phyloP scores from a whole-genome alignment of 352 stramenopile genomes.

The Phytopythium aichiense region DNA sequence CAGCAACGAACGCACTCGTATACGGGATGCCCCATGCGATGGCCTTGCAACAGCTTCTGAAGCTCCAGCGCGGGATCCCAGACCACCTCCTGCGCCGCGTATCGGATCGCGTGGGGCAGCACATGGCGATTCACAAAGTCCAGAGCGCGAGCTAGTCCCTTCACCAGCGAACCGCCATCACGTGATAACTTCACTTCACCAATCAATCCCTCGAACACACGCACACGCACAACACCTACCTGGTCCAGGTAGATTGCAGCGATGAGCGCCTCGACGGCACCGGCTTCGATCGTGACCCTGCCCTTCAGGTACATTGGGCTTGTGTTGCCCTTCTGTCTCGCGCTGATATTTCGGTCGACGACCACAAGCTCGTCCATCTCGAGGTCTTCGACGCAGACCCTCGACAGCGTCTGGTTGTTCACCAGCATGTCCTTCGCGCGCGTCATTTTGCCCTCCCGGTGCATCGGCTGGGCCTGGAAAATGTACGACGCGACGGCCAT shows the following conservation, averaged over 20 bases:
- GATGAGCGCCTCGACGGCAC: conserved; percentile 51
- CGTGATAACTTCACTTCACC: neutral
- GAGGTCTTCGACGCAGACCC: conserved; percentile 44
- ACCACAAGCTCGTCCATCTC: conserved; percentile 36
- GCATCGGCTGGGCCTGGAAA: conserved; percentile 47
- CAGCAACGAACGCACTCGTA: conserved; percentile 28
- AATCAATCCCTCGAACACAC: no score
- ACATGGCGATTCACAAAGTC: conserved; percentile 45
- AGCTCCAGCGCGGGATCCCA: conserved; percentile 36
- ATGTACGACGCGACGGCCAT: conserved; percentile 43
- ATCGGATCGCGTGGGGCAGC: conserved; percentile 31
- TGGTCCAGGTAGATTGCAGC: conserved; percentile 50
- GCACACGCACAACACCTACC: conserved; percentile 9
- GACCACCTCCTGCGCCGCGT: conserved; percentile 25
- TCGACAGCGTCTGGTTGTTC: conserved; percentile 55
- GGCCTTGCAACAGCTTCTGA: conserved; percentile 39
- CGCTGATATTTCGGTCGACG: conserved; percentile 22
- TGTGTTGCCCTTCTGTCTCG: conserved; percentile 10
- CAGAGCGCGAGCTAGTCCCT: conserved; percentile 38
- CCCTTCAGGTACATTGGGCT: conserved; percentile 24
- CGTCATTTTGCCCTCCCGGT: conserved; percentile 58
- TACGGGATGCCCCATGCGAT: conserved; percentile 39
- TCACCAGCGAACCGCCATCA: neutral
- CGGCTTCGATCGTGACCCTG: conserved; percentile 49
- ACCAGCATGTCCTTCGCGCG: conserved; percentile 39